Percentiles rank a stretch among this genome's conserved stretches.
Conservation (phyloP, 176 grass and related monocot genomes). For the Coix lacrymajobi region DNA sequence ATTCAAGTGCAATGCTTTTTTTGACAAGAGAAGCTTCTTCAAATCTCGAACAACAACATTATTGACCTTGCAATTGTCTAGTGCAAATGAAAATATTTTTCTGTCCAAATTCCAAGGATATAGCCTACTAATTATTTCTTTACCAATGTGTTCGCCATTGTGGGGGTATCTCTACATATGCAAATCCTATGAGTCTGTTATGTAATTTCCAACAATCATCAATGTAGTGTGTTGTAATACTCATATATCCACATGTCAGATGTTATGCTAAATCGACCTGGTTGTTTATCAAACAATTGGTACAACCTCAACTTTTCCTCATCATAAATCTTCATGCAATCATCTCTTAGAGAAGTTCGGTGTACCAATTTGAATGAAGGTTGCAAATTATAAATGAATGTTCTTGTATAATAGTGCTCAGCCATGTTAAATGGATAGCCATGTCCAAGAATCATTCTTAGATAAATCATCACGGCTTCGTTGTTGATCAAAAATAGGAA, state of each 20-base stretch:
- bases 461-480: neutral
- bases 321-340: neutral
- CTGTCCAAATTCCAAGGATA: neutral
- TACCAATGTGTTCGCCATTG: no score
- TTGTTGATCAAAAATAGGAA: constrained; percentile 7
- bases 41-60: neutral
- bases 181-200: neutral
- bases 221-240: neutral
- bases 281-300: neutral
- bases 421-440: constrained; percentile 10
- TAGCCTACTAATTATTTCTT: neutral
- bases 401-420: constrained; percentile 4
- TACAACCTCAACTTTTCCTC: no score
- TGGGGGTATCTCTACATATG: no score
- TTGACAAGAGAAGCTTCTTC: neutral
- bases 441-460: neutral
- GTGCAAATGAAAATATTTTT: neutral
- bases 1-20: neutral
- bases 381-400: neutral
- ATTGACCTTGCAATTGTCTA: neutral
- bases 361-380: neutral
- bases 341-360: neutral
- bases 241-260: constrained; percentile 8
- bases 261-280: neutral
- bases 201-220: neutral